Percentiles rank a stretch among this genome's conserved stretches.
phyloP scores from a whole-genome alignment of 208 protist genomes.

The Trypanosoma brucei region DNA sequence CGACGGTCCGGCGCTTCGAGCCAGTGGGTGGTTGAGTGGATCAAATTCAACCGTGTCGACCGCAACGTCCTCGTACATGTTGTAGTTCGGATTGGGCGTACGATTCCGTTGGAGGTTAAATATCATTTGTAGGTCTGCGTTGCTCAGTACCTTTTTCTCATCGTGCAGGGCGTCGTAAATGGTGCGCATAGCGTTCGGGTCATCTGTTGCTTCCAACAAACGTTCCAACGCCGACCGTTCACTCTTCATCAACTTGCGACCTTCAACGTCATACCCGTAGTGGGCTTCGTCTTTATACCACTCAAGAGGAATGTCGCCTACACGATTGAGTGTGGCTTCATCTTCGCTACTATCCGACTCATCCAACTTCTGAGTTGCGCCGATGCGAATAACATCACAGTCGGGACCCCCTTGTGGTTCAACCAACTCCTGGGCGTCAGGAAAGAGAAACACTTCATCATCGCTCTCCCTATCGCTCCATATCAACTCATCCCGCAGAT shows the following conservation, averaged over 20 bases:
- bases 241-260: slow-evolving; percentile 87
- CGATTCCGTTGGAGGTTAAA: slow-evolving; percentile 92
- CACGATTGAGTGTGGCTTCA: slow-evolving; percentile 85
- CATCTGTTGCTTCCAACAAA: slow-evolving; percentile 89
- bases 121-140: slow-evolving; percentile 90
- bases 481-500: slow-evolving; percentile 59
- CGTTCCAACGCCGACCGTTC: slow-evolving; percentile 83
- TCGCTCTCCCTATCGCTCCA: slow-evolving; percentile 51
- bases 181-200: slow-evolving; percentile 88
- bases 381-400: slow-evolving; percentile 51
- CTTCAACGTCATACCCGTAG: slow-evolving; percentile 91
- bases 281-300: slow-evolving; percentile 94
- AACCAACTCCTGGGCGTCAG: slow-evolving; percentile 68
- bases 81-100: slow-evolving; percentile 79
- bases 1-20: slow-evolving; percentile 72
- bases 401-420: slow-evolving; percentile 6
- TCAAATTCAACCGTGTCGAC: slow-evolving; percentile 85
- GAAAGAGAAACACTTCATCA: slow-evolving; percentile 73
- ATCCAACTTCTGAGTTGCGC: slow-evolving; percentile 68
- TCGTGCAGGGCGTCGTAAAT: slow-evolving; percentile 90
- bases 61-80: slow-evolving; percentile 87
- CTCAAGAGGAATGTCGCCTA: slow-evolving; percentile 92
- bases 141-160: slow-evolving; percentile 83
- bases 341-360: slow-evolving; percentile 90
- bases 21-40: slow-evolving; percentile 89